A percentile compares a stretch with the other conserved stretches of the same genome.
Evolutionary conservation across 768 basidiomycete species (phyloP).

Genomic region (Lactifluus subvellereus): DNA sequence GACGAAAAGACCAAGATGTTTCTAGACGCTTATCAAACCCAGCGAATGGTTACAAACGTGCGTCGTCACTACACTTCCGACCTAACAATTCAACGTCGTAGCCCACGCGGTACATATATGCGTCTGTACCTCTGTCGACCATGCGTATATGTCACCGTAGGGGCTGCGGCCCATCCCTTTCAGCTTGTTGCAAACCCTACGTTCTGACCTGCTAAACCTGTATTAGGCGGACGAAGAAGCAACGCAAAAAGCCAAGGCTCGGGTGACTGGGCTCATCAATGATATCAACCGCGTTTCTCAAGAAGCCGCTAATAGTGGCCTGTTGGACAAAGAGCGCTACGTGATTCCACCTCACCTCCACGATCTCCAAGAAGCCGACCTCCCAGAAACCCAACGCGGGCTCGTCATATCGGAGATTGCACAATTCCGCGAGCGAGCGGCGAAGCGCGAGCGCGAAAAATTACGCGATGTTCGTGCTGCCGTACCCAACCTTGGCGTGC

Average conservation of each 20-base stretch:
- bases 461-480: conserved; percentile 66
- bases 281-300: conserved; percentile 70
- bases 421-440: conserved; percentile 90
- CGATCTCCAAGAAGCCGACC: conserved; percentile 93
- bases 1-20: conserved; percentile 92
- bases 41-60: conserved; percentile 79
- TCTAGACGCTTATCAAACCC: conserved; percentile 77
- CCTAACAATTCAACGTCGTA: conserved; percentile 9
- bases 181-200: not conserved
- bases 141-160: not conserved
- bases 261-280: conserved; percentile 57
- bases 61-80: conserved; percentile 31
- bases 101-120: conserved; percentile 7
- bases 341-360: conserved; percentile 94
- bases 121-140: not conserved
- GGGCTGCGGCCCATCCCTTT: conserved; percentile 4
- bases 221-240: conserved; percentile 65
- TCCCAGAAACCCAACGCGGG: conserved; percentile 89
- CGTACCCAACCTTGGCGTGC: conserved; percentile 40
- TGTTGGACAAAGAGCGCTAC: conserved; percentile 79
- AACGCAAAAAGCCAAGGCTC: conserved; percentile 54
- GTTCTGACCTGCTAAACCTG: conserved; percentile 10
- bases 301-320: conserved; percentile 68
- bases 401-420: conserved; percentile 96
- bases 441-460: conserved; percentile 87